Percentiles rank a stretch among this genome's conserved stretches.
Evolutionary conservation across 345 rosid genomes (phyloP).

Genomic region (Camelina laxa): DNA sequence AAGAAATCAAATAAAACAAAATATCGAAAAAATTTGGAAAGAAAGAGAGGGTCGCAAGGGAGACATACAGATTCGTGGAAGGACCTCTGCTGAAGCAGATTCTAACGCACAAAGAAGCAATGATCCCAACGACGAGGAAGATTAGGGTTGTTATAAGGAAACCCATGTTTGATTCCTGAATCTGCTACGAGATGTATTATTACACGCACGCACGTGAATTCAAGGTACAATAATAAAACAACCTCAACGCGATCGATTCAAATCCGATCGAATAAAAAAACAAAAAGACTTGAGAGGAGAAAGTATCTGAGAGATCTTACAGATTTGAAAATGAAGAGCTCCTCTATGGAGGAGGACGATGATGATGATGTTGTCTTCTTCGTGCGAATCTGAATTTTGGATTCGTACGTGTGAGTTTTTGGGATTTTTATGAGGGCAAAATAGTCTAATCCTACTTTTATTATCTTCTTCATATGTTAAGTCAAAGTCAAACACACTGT

Average conservation of each 20-base stretch:
- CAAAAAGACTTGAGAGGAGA: conserved; percentile 17
- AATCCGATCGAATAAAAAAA: conserved; percentile 5
- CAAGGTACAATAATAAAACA: neutral
- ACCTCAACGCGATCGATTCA: conserved; percentile 8
- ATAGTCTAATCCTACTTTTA: conserved; percentile 26
- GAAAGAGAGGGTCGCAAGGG: neutral
- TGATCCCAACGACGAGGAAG: conserved; percentile 78
- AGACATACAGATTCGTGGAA: conserved; percentile 81
- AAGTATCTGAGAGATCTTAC: conserved; percentile 37
- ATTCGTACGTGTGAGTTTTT: conserved; percentile 13
- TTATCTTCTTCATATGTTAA: neutral
- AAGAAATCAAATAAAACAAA: conserved; percentile 17
- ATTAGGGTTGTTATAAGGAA: conserved; percentile 83
- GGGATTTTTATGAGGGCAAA: conserved; percentile 30
- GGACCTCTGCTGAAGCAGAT: conserved; percentile 94
- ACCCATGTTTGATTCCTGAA: conserved; percentile 67
- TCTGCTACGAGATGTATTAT: conserved; percentile 32
- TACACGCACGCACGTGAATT: conserved; percentile 2
- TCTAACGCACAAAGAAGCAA: conserved; percentile 77
- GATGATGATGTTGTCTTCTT: neutral
- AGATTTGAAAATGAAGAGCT: conserved; percentile 24
- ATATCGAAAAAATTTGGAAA: conserved; percentile 7
- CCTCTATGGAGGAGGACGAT: conserved; percentile 34
- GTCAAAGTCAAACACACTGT: conserved; percentile 18
- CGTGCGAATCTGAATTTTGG: conserved; percentile 39